Percentiles rank a stretch among this genome's conserved stretches.
phyloP scores from a whole-genome alignment of 75 land plant species.

The Picea sitchensis region DNA sequence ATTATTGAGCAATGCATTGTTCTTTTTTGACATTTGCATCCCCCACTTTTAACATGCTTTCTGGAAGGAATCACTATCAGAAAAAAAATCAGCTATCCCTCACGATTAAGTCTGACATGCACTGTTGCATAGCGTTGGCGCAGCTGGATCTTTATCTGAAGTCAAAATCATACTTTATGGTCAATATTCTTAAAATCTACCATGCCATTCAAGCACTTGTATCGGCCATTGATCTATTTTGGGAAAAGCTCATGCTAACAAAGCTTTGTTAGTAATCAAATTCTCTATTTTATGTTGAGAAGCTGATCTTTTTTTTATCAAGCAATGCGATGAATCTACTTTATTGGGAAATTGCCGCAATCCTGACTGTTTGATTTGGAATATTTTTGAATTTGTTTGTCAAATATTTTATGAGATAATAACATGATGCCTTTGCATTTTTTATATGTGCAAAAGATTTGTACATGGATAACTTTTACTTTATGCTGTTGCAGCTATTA shows the following conservation, averaged over 20 bases:
- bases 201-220: neutral
- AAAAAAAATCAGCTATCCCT: neutral
- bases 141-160: neutral
- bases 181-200: neutral
- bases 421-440: neutral
- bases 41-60: neutral
- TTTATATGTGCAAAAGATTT: neutral
- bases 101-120: neutral
- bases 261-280: too few relatives aligned
- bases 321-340: neutral
- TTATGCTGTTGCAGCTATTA: constrained; percentile 28
- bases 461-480: neutral
- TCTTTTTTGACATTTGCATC: neutral
- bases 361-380: neutral
- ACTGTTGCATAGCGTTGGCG: neutral
- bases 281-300: neutral
- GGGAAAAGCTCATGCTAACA: too few relatives aligned
- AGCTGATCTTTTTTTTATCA: neutral
- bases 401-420: neutral
- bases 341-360: neutral
- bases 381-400: neutral
- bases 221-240: too few relatives aligned
- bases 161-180: neutral
- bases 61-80: neutral
- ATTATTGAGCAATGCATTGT: too few relatives aligned